Conservation (phyloP, 108 stramenopile species). For the Conticribra weissflogii region DNA sequence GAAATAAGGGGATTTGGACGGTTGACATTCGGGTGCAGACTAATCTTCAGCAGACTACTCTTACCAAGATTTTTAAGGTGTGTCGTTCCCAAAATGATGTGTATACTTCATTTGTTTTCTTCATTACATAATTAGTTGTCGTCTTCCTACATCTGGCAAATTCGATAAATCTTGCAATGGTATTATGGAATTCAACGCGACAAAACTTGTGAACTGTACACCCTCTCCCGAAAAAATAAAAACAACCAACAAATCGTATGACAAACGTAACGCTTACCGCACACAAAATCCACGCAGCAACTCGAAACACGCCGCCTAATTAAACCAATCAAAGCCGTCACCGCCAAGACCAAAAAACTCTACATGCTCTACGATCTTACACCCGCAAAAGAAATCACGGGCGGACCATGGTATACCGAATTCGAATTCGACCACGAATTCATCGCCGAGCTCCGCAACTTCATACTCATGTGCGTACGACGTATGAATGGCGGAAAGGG, state of each 20-base stretch:
- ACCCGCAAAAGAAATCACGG: slow-evolving; percentile 96
- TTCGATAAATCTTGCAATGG: too few species aligned
- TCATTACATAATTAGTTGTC: too few species aligned
- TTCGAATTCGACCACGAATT: slow-evolving; percentile 98
- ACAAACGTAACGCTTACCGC: neutral
- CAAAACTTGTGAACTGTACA: too few species aligned
- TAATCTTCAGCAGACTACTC: slow-evolving; percentile 87
- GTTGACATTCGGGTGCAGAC: slow-evolving; percentile 92
- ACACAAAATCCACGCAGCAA: slow-evolving; percentile 31
- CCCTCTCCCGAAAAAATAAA: neutral
- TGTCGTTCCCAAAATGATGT: neutral
- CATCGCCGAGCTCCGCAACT: slow-evolving; percentile 87
- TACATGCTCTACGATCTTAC: slow-evolving; percentile 96
- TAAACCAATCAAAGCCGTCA: slow-evolving; percentile 95
- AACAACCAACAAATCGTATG: neutral
- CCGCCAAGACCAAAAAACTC: slow-evolving; percentile 95
- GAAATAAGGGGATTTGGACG: slow-evolving; percentile 97
- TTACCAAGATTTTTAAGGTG: slow-evolving; percentile 94
- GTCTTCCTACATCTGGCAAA: too few species aligned
- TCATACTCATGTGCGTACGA: slow-evolving; percentile 74
- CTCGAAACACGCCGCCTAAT: slow-evolving; percentile 89
- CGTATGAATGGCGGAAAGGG: slow-evolving; percentile 69
- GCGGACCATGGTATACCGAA: slow-evolving; percentile 97
- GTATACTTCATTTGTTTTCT: too few species aligned
- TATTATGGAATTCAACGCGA: too few species aligned